Evolutionary conservation across 2,329 filamentous ascomycete genomes (phyloP), one percentile per base, ranked within the genome.

Genomic region (Chaetothyriales sp.): DNA sequence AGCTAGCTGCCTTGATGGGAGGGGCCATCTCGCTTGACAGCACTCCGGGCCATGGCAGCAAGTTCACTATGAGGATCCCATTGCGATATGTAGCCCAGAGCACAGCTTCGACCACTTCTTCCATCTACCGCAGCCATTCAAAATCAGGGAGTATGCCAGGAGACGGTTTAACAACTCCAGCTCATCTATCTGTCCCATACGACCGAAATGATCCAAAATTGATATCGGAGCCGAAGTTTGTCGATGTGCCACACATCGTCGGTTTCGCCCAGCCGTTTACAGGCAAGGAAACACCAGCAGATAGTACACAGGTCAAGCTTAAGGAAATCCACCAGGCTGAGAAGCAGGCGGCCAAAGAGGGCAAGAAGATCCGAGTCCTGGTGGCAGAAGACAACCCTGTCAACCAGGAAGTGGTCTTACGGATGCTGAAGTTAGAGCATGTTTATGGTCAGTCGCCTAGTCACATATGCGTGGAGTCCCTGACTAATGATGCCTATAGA

Each of bases 61-160:
- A 79, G 0, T 95, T 95, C 60, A 89, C 74, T 1, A 81, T 95
- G 77, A 77, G 78, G 20, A 86, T 95, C 26, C 89, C 89, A 2
- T 71, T 95, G 22, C 83, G 80, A 64, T 86, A 86, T 59, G 73
- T 87, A 10, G 80, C 79, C 59, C 83, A 84, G 53, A 75, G 80
- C 61, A 77, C 76, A 55, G 77, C 63, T 43, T 62, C 53, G 49
- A 56, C 56, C 47, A 51, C 56, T 10, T 61, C 58, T n/a, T 60
- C 59, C 5, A 60, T 51, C 7, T 47, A 55, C 39, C 50, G 28
- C 20, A 51, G 49, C 22, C 49, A 49, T 32, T 59, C 57, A 45
- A 59, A 56, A 49, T 51, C 55, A 20, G 55, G 56, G 46, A 58
- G 57, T 47, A 20, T 59, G 28, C 53, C 55, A n/a, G 56, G 53